phyloP scores from a whole-genome alignment of 805 yeast species.

The Myxozyma neotropica region DNA sequence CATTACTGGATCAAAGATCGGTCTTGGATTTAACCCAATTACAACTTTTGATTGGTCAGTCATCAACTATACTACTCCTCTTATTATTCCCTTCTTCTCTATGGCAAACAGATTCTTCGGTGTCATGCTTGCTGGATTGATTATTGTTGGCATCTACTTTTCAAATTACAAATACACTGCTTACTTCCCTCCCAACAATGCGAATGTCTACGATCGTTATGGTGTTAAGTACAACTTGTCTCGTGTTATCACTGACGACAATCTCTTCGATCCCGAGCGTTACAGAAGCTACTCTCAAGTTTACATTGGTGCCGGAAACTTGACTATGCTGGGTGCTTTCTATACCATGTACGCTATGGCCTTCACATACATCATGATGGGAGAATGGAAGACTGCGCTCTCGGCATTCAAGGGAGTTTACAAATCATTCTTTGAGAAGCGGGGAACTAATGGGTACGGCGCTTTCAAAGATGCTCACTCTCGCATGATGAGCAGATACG shows the following conservation, averaged over 20 bases:
- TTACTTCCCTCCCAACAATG: constrained; percentile 23
- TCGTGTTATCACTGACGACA: constrained; percentile 10
- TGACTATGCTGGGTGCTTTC: constrained; percentile 55
- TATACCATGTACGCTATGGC: constrained; percentile 57
- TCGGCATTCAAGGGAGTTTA: constrained; percentile 42
- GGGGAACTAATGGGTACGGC: constrained; percentile 44
- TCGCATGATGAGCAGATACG: constrained; percentile 57
- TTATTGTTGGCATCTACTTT: constrained; percentile 13
- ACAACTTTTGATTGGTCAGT: constrained; percentile 63
- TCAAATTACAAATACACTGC: constrained; percentile 24
- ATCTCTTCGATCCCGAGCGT: constrained; percentile 48
- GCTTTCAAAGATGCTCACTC: constrained; percentile 54
- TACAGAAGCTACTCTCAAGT: constrained; percentile 65
- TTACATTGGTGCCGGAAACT: constrained; percentile 55
- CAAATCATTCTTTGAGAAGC: constrained; percentile 41
- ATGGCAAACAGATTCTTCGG: constrained; percentile 17
- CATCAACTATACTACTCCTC: constrained; percentile 21
- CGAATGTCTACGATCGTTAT: constrained; percentile 17
- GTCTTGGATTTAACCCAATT: constrained; percentile 67
- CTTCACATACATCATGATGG: constrained; percentile 50
- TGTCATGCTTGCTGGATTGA: constrained; percentile 11
- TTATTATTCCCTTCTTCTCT: constrained; percentile 21
- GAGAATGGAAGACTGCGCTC: constrained; percentile 47
- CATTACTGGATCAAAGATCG: constrained; percentile 62
- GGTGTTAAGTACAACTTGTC: constrained; percentile 20